Percentiles rank a stretch among this genome's conserved stretches.
phyloP scores from a whole-genome alignment of 2,329 filamentous ascomycete genomes.

The Epichloe coenophiala region DNA sequence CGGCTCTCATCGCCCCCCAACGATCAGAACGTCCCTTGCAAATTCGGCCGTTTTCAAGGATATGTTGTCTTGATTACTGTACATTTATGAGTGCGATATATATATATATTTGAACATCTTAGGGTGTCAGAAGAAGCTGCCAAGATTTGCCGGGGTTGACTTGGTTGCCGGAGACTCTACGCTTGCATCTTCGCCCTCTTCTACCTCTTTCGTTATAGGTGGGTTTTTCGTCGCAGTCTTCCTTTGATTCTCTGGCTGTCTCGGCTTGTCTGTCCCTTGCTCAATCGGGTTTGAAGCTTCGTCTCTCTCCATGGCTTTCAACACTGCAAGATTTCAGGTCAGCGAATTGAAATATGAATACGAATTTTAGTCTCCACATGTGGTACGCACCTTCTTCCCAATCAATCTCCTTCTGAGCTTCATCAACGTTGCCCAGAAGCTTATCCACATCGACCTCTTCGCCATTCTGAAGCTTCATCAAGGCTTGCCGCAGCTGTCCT shows the following conservation, averaged over 20 bases:
- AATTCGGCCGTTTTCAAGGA: constrained; percentile 36
- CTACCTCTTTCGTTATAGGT: constrained; percentile 4
- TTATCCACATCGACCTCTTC: constrained; percentile 78
- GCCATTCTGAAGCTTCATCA: constrained; percentile 55
- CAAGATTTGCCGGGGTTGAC: constrained; percentile 21
- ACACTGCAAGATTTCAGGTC: constrained; percentile 29
- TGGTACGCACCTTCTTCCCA: constrained; percentile 66
- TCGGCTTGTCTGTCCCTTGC: constrained; percentile 9
- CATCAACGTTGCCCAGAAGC: constrained; percentile 58
- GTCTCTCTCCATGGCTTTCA: constrained; percentile 54
- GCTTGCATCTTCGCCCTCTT: constrained; percentile 2
- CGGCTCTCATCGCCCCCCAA: neutral
- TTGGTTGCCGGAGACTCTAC: constrained; percentile 12
- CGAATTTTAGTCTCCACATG: neutral
- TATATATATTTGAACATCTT: constrained; percentile 3
- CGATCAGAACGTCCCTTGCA: neutral
- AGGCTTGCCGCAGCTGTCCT: constrained; percentile 58
- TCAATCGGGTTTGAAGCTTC: constrained; percentile 33
- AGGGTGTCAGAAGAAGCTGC: constrained; percentile 35
- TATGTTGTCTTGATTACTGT: constrained; percentile 38
- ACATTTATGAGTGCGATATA: constrained; percentile 9
- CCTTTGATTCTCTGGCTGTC: neutral
- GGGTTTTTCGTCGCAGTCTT: constrained; percentile 2
- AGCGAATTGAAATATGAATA: neutral
- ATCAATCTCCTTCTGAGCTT: constrained; percentile 59